Percentiles rank a stretch among this genome's conserved stretches.
Conservation (phyloP, 352 stramenopile genomes). For the Thalassiosira hispida region DNA sequence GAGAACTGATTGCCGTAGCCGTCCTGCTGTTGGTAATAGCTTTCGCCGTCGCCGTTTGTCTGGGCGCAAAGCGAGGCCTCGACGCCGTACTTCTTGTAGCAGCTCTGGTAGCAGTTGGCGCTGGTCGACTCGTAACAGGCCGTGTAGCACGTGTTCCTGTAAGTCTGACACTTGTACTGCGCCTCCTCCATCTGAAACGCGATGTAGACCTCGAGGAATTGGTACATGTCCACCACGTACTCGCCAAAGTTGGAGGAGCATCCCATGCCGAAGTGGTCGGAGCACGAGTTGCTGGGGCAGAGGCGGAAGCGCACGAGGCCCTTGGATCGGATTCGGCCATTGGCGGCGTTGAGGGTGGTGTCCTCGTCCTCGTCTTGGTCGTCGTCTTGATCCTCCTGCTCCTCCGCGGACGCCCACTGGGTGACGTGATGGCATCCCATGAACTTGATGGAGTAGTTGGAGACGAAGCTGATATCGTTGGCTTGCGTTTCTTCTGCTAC, state of each 20-base stretch:
- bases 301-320: conserved; percentile 72
- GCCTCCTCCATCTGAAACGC: conserved; percentile 33
- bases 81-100: conserved; percentile 47
- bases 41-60: conserved; percentile 34
- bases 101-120: conserved; percentile 44
- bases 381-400: conserved; percentile 42
- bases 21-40: conserved; percentile 22
- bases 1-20: conserved; percentile 29
- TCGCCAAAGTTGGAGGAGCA: conserved; percentile 69
- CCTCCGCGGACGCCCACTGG: conserved; percentile 63
- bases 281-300: conserved; percentile 57
- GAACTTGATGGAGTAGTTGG: conserved; percentile 72
- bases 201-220: conserved; percentile 67
- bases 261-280: conserved; percentile 42
- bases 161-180: conserved; percentile 32
- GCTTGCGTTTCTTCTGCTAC: conserved; percentile 20
- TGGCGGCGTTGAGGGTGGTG: conserved; percentile 16
- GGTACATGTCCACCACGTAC: conserved; percentile 74
- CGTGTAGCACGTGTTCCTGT: conserved; percentile 50
- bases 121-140: conserved; percentile 35
- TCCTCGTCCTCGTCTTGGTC: conserved; percentile 30
- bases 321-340: conserved; percentile 71
- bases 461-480: conserved; percentile 53
- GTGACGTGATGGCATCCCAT: conserved; percentile 73
- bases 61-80: conserved; percentile 37